Conservation (phyloP, 805 yeast genomes). For the Maudiozyma barnettii region DNA sequence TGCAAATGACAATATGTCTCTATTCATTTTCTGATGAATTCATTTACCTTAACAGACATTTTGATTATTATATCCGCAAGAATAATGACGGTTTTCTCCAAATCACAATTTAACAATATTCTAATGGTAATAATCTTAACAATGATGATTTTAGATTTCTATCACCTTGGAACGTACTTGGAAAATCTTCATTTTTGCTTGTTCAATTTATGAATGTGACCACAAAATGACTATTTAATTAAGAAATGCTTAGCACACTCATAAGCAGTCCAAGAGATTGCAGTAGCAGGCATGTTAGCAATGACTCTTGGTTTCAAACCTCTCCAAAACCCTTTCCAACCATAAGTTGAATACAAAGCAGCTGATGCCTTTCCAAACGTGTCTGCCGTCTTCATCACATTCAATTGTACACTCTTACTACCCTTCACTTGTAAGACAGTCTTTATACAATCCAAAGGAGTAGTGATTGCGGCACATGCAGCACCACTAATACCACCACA, state of each 20-base stretch:
- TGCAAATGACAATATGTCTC: neutral
- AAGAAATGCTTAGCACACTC: conserved; percentile 77
- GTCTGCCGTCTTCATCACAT: conserved; percentile 38
- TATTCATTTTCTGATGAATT: no score
- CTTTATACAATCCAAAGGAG: conserved; percentile 89
- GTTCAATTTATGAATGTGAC: no score
- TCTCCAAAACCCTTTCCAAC: conserved; percentile 59
- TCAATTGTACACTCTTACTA: conserved; percentile 33
- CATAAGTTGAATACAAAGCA: conserved; percentile 53
- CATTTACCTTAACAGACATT: no score
- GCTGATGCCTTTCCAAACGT: conserved; percentile 65
- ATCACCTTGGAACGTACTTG: no score
- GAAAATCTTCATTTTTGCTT: no score
- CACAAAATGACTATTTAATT: neutral
- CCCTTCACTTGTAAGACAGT: conserved; percentile 84
- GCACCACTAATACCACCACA: conserved; percentile 95
- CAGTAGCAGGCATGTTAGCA: conserved; percentile 91
- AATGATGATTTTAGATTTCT: no score
- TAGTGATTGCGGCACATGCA: conserved; percentile 86
- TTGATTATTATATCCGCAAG: no score
- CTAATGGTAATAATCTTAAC: no score
- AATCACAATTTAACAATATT: no score
- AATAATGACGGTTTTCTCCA: no score
- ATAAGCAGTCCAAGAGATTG: conserved; percentile 95
- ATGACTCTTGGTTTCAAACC: conserved; percentile 88